phyloP scores from a whole-genome alignment of 2,329 filamentous ascomycete species.

The Triangularia setosa region DNA sequence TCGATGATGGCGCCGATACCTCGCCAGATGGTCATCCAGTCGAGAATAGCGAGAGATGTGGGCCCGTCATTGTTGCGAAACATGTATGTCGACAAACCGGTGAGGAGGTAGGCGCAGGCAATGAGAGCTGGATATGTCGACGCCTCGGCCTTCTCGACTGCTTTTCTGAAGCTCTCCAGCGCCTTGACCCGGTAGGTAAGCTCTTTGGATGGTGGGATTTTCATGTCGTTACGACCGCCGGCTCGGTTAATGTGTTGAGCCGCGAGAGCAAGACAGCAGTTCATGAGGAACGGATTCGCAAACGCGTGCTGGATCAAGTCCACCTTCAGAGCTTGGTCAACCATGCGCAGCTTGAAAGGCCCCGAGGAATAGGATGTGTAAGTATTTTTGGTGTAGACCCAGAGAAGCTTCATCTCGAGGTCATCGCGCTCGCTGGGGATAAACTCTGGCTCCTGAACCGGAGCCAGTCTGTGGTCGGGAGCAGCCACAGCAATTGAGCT shows the following conservation, averaged over 20 bases:
- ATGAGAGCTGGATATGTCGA: constrained; percentile 48
- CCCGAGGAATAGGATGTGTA: constrained; percentile 44
- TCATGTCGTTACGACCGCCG: constrained; percentile 12
- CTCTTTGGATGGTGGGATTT: constrained; percentile 38
- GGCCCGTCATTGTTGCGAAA: constrained; percentile 47
- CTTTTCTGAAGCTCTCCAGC: constrained; percentile 49
- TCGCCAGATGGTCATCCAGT: constrained; percentile 55
- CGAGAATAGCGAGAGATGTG: constrained; percentile 46
- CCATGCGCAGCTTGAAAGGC: constrained; percentile 30
- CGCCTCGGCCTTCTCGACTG: constrained; percentile 45
- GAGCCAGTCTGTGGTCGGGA: not conserved
- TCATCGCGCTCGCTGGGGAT: constrained; percentile 34
- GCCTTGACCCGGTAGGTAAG: constrained; percentile 46
- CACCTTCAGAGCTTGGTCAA: constrained; percentile 44
- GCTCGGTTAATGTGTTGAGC: constrained; percentile 46
- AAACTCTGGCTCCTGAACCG: constrained; percentile 36
- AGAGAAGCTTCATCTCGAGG: constrained; percentile 51
- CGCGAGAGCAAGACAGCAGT: constrained; percentile 50
- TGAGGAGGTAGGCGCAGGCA: constrained; percentile 48
- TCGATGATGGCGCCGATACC: constrained; percentile 50
- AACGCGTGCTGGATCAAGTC: constrained; percentile 49
- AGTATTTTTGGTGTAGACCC: constrained; percentile 50
- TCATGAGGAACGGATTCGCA: constrained; percentile 51
- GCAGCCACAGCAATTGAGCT: not conserved
- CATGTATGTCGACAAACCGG: constrained; percentile 46